These are phyloP conservation scores for Phlebiopsis flavidoalba DNA, from an alignment of 768 basidiomycete species.

Conservation along the genomic window DNA sequence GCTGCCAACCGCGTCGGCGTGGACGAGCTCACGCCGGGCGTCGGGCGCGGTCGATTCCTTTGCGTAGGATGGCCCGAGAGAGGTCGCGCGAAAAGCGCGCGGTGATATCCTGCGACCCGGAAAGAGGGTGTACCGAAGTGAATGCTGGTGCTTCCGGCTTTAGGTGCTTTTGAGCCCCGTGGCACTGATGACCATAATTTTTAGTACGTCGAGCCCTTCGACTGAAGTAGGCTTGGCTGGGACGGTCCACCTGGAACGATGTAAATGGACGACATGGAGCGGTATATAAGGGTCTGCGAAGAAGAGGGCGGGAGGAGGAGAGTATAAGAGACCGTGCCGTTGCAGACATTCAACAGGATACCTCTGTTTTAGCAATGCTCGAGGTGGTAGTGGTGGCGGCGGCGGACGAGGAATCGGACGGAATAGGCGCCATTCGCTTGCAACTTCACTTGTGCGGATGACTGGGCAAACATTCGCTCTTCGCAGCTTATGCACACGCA, in stretches of 20 bases:
- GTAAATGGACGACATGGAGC: conserved; percentile 3
- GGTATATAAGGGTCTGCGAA: not conserved
- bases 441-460: no score
- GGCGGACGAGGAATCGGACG: no score
- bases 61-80: conserved; percentile 16
- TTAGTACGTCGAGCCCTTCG: not conserved
- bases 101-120: conserved; percentile 13
- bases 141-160: conserved; percentile 57
- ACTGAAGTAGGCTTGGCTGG: not conserved
- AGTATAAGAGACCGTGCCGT: conserved; percentile 39
- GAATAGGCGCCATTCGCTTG: no score
- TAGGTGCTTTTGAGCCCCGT: conserved; percentile 35
- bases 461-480: no score
- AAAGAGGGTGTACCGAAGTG: conserved; percentile 42
- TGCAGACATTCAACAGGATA: conserved; percentile 32
- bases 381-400: no score
- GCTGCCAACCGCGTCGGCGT: conserved; percentile 66
- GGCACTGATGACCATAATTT: conserved; percentile 33
- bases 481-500: no score
- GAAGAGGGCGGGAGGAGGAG: not conserved
- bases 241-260: conserved; percentile 1
- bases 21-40: conserved; percentile 56
- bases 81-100: conserved; percentile 24
- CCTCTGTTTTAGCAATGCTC: no score
- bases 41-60: conserved; percentile 19